These are phyloP conservation scores for Rubia peregrina DNA, from an alignment of 305 asterid species.

Conservation along the genomic window DNA sequence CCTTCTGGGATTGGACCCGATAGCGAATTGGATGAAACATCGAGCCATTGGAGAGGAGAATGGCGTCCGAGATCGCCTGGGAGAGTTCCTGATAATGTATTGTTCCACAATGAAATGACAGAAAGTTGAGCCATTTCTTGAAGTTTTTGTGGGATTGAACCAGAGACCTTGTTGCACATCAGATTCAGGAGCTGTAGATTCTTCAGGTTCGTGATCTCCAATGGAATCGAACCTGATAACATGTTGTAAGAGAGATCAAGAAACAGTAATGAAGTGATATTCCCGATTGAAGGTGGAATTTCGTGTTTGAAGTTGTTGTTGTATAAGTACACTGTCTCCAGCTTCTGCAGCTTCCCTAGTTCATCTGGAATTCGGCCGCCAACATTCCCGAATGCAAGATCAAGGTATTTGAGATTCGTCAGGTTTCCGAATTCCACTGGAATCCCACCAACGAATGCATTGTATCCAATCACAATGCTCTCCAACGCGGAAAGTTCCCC, in stretches of 20 bases:
- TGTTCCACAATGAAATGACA: conserved; percentile 84
- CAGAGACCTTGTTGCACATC: conserved; percentile 61
- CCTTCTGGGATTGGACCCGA: conserved; percentile 55
- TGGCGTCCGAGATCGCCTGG: conserved; percentile 60
- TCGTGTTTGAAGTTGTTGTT: conserved; percentile 58
- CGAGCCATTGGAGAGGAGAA: conserved; percentile 72
- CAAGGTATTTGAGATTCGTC: conserved; percentile 58
- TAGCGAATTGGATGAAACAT: conserved; percentile 60
- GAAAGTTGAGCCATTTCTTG: conserved; percentile 38
- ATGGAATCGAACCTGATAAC: conserved; percentile 65
- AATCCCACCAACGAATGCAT: conserved; percentile 55
- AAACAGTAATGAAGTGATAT: conserved; percentile 40
- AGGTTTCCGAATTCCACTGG: conserved; percentile 68
- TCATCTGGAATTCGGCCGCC: conserved; percentile 66
- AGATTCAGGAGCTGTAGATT: conserved; percentile 58
- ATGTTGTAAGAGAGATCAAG: conserved; percentile 78
- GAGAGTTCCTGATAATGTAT: conserved; percentile 55
- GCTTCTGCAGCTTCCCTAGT: conserved; percentile 44
- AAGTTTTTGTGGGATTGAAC: conserved; percentile 46
- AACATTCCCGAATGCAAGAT: conserved; percentile 63
- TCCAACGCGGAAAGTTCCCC: conserved; percentile 57
- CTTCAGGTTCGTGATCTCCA: conserved; percentile 41
- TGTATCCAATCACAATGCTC: conserved; percentile 72
- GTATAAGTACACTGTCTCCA: conserved; percentile 60
- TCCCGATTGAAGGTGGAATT: conserved; percentile 55